Conservation (phyloP, 306 rosid genomes). For the Quercus alba region DNA sequence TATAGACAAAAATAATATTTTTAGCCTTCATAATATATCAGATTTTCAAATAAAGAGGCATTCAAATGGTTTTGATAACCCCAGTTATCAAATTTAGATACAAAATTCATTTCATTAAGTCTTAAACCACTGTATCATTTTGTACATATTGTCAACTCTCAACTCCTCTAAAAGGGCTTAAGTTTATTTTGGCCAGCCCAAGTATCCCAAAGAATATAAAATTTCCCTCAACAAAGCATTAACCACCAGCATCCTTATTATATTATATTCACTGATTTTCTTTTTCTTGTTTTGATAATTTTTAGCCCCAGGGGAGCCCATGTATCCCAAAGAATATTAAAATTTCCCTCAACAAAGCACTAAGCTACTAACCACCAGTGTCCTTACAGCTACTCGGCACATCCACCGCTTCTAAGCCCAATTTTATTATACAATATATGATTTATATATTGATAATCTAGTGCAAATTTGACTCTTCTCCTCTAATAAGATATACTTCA, state of each 20-base stretch:
- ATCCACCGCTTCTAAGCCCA: too few relatives aligned
- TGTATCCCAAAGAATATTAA: neutral
- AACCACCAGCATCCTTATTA: too few relatives aligned
- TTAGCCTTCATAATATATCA: neutral
- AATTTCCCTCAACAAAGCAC: neutral
- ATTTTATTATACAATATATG: too few relatives aligned
- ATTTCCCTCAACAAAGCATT: too few relatives aligned
- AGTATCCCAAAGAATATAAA: neutral
- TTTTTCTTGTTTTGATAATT: too few relatives aligned
- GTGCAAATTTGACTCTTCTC: neutral
- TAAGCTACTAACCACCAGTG: neutral
- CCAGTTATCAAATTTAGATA: neutral
- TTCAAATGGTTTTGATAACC: neutral
- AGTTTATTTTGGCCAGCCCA: neutral
- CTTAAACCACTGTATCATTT: neutral
- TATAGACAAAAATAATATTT: too few relatives aligned
- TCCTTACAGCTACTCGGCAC: too few relatives aligned
- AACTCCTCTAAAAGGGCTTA: neutral
- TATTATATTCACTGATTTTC: too few relatives aligned
- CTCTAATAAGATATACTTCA: neutral
- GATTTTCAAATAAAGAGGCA: neutral
- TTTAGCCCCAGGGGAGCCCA: too few relatives aligned
- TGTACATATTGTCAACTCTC: neutral
- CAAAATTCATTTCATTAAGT: neutral
- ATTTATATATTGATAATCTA: too few relatives aligned